Evolutionary conservation across 163 green algal genomes (phyloP), one percentile per base, ranked within the genome.

Genomic region (Volvox carteri): DNA sequence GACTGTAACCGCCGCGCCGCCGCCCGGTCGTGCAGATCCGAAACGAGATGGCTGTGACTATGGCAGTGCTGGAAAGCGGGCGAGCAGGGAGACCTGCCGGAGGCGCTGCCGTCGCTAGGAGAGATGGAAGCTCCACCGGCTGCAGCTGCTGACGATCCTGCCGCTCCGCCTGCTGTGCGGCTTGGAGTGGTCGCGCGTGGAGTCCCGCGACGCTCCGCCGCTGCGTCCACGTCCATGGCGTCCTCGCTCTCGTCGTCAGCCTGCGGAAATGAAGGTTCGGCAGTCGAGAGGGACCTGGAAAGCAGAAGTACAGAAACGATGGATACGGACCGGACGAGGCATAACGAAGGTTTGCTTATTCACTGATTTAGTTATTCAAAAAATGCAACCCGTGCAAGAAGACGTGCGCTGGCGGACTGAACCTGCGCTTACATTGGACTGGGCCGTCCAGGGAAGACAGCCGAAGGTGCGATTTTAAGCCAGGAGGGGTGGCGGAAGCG

Each of bases 51-150:
- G 44, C 46, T 72, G 67, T 87, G 81, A 65, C 46, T 73, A 65
- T 87, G 81, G 81, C 81, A 54, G 65, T 87, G 81, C 81, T 87
- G 81, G 48, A 87, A 87, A 68, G 81, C 81, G 65, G 81, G 81
- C 1, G 81, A 87, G 67, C 81, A 73, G 65, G 65, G 65, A 8
- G 44, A 21, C 23, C 25, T 8, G 23, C 35, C 39, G 21, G 37
- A 25, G 37, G 14, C 50, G 70, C 44, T 44, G 73, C n/a, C 73
- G 35, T 81, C 73, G 46, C 65, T 75, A 2, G 70, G 70, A 11
- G 78, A 65, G 54, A 41, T 18, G 33, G 52, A 65, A n/a, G 75
- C 75, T 2, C 33, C 35, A 1, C 33, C 46, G 28, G 28, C 74
- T 39, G 74, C 75, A 1, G 75, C 75, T 4, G 46, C 48, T 6